Conservation (phyloP, 371 early-diverging fungal species). For the Mortierella sp. region DNA sequence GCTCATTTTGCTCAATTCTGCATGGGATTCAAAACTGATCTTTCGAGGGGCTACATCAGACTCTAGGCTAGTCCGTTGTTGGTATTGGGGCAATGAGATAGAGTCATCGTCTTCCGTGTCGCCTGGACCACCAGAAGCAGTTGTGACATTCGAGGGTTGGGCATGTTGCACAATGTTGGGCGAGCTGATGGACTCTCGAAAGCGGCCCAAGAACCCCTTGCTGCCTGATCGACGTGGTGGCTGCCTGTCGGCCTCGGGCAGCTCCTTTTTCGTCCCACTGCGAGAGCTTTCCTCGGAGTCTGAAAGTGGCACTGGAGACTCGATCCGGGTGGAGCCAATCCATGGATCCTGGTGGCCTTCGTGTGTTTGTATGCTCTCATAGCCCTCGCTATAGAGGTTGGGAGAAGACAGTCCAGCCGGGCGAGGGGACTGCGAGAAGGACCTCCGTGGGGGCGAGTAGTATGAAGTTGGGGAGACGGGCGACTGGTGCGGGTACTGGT, state of each 20-base stretch:
- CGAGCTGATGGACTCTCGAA: not conserved
- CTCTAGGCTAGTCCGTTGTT: conserved; percentile 22
- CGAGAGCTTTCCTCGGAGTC: conserved; percentile 35
- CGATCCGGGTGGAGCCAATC: conserved; percentile 18
- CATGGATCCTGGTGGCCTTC: conserved; percentile 26
- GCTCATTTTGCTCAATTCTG: conserved; percentile 26
- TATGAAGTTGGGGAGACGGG: conserved; percentile 6
- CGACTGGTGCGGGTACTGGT: not conserved
- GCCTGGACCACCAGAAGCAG: too few species aligned
- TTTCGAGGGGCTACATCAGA: conserved; percentile 14
- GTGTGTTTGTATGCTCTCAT: not conserved
- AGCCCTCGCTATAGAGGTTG: conserved; percentile 4
- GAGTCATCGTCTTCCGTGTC: conserved; percentile 22
- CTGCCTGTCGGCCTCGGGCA: not conserved
- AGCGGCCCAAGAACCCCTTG: conserved; percentile 3
- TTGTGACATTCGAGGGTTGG: too few species aligned
- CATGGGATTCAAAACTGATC: conserved; percentile 27
- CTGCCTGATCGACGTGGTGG: conserved; percentile 1
- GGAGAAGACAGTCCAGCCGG: conserved; percentile 18
- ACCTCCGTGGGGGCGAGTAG: not conserved
- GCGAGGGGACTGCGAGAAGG: conserved; percentile 19
- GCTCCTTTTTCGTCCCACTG: conserved; percentile 5
- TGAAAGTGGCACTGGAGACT: conserved; percentile 15
- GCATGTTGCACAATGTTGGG: too few species aligned
- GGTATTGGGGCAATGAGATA: conserved; percentile 32